These are phyloP conservation scores for Fonsecaea erecta DNA, from an alignment of 2,329 filamentous ascomycete species.

Conservation along the genomic window DNA sequence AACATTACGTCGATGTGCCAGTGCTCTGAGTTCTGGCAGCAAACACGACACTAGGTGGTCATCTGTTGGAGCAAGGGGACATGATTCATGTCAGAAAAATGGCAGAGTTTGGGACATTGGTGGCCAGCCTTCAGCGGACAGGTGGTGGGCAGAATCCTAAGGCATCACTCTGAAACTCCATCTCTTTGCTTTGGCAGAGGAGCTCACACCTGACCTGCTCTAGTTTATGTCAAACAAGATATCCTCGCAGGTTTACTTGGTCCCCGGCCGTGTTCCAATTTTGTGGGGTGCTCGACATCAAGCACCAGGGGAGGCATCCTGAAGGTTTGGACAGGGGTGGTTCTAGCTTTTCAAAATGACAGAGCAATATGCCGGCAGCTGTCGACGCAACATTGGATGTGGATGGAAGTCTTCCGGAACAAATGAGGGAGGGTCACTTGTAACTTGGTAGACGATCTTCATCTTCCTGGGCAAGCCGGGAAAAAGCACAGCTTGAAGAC, in stretches of 20 bases:
- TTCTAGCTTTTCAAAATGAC: constrained; percentile 25
- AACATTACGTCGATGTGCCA: constrained; percentile 46
- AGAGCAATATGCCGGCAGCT: constrained; percentile 24
- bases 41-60: constrained; percentile 27
- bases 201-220: constrained; percentile 45
- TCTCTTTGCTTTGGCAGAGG: constrained; percentile 45
- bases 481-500: neutral
- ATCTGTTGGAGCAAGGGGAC: constrained; percentile 23
- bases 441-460: neutral
- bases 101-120: constrained; percentile 27
- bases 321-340: constrained; percentile 15
- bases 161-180: constrained; percentile 19
- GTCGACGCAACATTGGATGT: constrained; percentile 26
- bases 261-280: constrained; percentile 29
- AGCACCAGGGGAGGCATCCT: constrained; percentile 1
- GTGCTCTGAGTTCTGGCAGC: constrained; percentile 24
- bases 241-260: constrained; percentile 42
- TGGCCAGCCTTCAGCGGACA: constrained; percentile 21
- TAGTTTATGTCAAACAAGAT: constrained; percentile 50
- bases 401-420: constrained; percentile 29
- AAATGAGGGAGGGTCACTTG: constrained; percentile 20
- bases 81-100: constrained; percentile 31
- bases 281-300: constrained; percentile 23
- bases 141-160: constrained; percentile 34
- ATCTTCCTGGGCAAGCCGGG: neutral